These are phyloP conservation scores for Phytopythium aichiense DNA, from an alignment of 352 stramenopile genomes.

Conservation along the genomic window DNA sequence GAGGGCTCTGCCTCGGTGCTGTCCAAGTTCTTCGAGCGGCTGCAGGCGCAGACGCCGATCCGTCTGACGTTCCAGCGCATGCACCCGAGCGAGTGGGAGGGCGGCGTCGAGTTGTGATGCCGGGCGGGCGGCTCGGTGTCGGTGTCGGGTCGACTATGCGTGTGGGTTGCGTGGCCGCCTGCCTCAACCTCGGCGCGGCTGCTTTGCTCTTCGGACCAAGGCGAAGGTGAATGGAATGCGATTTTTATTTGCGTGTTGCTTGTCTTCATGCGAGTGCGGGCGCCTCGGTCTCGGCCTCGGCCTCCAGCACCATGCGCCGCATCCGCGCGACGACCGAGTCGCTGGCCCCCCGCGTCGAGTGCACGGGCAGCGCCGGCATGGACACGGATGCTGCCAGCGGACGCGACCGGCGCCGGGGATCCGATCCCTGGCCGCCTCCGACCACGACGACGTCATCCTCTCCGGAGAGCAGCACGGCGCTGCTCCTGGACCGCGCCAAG, in stretches of 20 bases:
- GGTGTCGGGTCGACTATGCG: background rate
- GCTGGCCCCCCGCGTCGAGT: background rate
- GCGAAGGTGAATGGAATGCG: conserved; percentile 2
- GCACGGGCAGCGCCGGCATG: background rate
- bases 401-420: background rate
- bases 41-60: conserved; percentile 50
- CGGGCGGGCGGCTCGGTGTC: background rate
- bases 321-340: conserved; percentile 26
- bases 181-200: background rate
- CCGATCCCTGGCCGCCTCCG: background rate
- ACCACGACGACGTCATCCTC: background rate
- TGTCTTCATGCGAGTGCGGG: background rate
- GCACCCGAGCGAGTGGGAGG: conserved; percentile 58
- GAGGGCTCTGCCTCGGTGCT: conserved; percentile 48
- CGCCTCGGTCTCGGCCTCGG: background rate
- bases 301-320: conserved; percentile 22
- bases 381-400: background rate
- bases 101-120: conserved; percentile 56
- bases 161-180: background rate
- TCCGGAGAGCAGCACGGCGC: background rate
- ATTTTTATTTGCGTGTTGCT: background rate
- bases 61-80: conserved; percentile 68
- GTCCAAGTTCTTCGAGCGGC: conserved; percentile 66
- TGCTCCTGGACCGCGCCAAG: conserved; percentile 2
- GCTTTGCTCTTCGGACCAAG: background rate